Conservation (phyloP, 2,329 filamentous ascomycete genomes). For the Paramyrothecium roridum region DNA sequence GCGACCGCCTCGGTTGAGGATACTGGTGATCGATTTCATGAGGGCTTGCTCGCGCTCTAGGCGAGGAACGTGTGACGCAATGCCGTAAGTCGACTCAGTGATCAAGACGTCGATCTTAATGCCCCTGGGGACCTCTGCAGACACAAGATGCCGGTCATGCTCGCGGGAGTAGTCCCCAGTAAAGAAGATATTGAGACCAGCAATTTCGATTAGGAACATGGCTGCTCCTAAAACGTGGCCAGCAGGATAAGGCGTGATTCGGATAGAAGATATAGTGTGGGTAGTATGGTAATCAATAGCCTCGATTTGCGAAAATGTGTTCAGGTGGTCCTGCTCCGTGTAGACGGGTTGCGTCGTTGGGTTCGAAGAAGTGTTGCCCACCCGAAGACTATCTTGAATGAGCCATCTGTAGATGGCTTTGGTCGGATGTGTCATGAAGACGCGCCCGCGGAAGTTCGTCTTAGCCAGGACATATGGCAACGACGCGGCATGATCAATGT, state of each 20-base stretch:
- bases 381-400: slow-evolving; percentile 93
- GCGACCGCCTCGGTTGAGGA: slow-evolving; percentile 86
- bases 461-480: slow-evolving; percentile 95
- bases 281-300: slow-evolving; percentile 98
- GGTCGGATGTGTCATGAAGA: slow-evolving; percentile 99
- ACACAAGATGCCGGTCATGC: slow-evolving; percentile 92
- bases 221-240: slow-evolving; percentile 97
- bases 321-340: slow-evolving; percentile 91
- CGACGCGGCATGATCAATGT: slow-evolving; percentile 98
- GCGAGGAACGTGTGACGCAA: slow-evolving; percentile 88
- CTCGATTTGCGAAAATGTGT: slow-evolving; percentile 91
- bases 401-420: slow-evolving; percentile 99
- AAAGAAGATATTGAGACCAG: slow-evolving; percentile 93
- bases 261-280: slow-evolving; percentile 92
- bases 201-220: slow-evolving; percentile 98
- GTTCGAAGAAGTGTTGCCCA: slow-evolving; percentile 68
- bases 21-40: slow-evolving; percentile 91
- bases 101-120: slow-evolving; percentile 96
- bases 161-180: slow-evolving; percentile 97
- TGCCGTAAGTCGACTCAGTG: slow-evolving; percentile 95
- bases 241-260: slow-evolving; percentile 94
- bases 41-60: slow-evolving; percentile 87
- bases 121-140: slow-evolving; percentile 82
- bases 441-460: slow-evolving; percentile 93
- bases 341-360: slow-evolving; percentile 74